Percentiles rank a stretch among this genome's conserved stretches.
Conservation (phyloP, 2,329 filamentous ascomycete species). For the Ophiobolus disseminans region DNA sequence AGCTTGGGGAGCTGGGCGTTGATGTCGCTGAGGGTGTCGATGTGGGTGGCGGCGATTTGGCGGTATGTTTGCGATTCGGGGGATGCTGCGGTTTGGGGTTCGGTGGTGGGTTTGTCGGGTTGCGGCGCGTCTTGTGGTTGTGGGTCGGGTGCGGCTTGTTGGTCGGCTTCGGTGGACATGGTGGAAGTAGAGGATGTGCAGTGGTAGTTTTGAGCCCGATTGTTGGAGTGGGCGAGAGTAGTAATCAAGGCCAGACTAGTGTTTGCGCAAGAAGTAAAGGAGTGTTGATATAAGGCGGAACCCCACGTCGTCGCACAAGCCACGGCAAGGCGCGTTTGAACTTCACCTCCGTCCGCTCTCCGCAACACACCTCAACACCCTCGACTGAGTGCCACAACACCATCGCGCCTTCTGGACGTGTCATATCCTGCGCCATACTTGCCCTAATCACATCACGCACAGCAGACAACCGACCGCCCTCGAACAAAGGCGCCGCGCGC, state of each 20-base stretch:
- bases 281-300: no score
- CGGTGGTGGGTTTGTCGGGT: conserved; percentile 1
- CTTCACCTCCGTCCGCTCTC: conserved; percentile 34
- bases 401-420: conserved; percentile 1
- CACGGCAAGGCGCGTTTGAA: conserved; percentile 20
- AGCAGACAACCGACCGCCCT: no score
- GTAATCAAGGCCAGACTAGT: no score
- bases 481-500: no score
- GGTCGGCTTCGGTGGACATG: conserved; percentile 22
- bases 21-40: conserved; percentile 40
- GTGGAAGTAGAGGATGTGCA: neutral
- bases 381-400: conserved; percentile 8
- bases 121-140: conserved; percentile 13
- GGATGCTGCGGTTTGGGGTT: conserved; percentile 5
- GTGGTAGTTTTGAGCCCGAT: no score
- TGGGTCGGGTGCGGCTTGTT: conserved; percentile 6
- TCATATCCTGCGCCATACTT: conserved; percentile 6
- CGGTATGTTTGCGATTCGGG: conserved; percentile 34
- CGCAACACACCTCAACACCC: conserved; percentile 24
- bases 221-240: no score
- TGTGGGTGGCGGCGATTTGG: conserved; percentile 41
- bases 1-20: conserved; percentile 47
- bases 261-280: no score
- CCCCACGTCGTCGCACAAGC: conserved; percentile 15
- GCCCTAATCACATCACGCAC: no score